These are phyloP conservation scores for Rhizomucor pusillus DNA, from an alignment of 371 early-diverging fungal genomes.

Conservation along the genomic window DNA sequence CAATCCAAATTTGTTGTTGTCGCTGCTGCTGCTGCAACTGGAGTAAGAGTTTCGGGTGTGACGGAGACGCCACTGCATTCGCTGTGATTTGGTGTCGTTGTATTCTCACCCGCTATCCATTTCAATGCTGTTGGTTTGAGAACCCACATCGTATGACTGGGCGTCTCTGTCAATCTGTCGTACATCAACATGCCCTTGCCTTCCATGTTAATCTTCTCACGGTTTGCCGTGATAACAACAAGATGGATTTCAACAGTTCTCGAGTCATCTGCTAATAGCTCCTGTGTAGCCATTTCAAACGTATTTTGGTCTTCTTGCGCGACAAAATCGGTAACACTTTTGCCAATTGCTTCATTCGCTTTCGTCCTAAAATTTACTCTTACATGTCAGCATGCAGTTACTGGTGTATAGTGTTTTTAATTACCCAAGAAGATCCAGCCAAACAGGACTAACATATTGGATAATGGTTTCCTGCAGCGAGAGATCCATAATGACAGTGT, in stretches of 20 bases:
- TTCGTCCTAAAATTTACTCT: constrained; percentile 32
- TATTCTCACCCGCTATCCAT: constrained; percentile 2
- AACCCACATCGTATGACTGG: constrained; percentile 86
- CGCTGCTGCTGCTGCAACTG: constrained; percentile 1
- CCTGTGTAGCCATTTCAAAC: constrained; percentile 62
- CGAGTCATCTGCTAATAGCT: constrained; percentile 66
- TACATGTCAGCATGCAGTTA: background rate
- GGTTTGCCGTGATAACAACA: constrained; percentile 45
- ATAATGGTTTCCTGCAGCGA: constrained; percentile 43
- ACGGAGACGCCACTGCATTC: background rate
- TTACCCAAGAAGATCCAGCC: constrained; percentile 62
- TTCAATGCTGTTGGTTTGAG: constrained; percentile 51
- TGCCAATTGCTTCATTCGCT: constrained; percentile 46
- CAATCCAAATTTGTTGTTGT: background rate
- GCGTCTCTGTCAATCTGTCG: constrained; percentile 63
- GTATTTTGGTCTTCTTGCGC: constrained; percentile 55
- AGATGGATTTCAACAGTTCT: constrained; percentile 78
- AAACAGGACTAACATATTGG: constrained; percentile 61
- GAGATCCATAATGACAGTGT: constrained; percentile 62
- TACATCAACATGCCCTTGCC: constrained; percentile 91
- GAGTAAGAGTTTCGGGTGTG: constrained; percentile 2
- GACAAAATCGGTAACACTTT: constrained; percentile 43
- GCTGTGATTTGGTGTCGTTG: constrained; percentile 3
- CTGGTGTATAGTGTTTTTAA: background rate
- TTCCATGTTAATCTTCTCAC: constrained; percentile 68